Percentiles rank a stretch among this genome's conserved stretches.
phyloP scores from a whole-genome alignment of 345 rosid genomes.

The Sisymbrium irio region DNA sequence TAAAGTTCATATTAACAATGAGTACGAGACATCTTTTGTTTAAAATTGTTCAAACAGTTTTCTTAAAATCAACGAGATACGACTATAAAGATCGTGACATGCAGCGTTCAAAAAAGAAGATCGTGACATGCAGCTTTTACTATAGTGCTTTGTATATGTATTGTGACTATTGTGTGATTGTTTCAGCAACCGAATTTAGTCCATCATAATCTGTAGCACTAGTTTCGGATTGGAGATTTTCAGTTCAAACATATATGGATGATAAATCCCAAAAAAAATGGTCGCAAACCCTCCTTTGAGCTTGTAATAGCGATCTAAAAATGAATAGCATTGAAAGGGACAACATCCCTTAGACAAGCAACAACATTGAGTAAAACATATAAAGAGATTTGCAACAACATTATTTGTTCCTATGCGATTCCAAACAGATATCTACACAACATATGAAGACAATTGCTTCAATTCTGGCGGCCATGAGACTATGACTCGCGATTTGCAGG shows the following conservation, averaged over 20 bases:
- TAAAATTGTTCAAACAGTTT: neutral
- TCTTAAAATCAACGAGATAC: neutral
- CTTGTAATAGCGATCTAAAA: neutral
- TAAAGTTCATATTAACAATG: neutral
- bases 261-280: too few relatives aligned
- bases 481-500: neutral
- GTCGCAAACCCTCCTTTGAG: neutral
- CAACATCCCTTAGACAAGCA: neutral
- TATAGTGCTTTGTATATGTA: neutral
- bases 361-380: neutral
- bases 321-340: conserved; percentile 6
- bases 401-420: neutral
- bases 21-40: neutral
- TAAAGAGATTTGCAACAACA: conserved; percentile 18
- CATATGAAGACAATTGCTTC: conserved; percentile 16
- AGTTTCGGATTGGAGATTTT: neutral
- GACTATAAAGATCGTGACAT: neutral
- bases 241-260: too few relatives aligned
- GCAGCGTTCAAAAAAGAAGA: too few relatives aligned
- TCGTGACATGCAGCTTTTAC: neutral
- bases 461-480: neutral
- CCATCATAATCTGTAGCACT: neutral
- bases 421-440: conserved; percentile 15
- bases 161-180: neutral
- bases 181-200: too few relatives aligned